A percentile compares a stretch with the other conserved stretches of the same genome.
phyloP scores from a whole-genome alignment of 441 rosid species.

The Mallotus japonicus region DNA sequence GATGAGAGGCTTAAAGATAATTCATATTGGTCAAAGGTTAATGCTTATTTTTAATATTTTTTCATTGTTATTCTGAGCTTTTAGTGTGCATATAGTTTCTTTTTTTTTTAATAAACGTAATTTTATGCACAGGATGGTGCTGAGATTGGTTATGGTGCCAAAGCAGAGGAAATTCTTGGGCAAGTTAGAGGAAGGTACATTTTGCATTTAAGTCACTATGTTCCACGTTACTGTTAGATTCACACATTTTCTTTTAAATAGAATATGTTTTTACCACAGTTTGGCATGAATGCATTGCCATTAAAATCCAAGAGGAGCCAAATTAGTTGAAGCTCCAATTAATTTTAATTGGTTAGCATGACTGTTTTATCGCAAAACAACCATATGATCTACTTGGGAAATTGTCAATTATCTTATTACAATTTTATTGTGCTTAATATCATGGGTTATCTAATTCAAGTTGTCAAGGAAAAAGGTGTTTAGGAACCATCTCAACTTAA shows the following conservation, averaged over 20 bases:
- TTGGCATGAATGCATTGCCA: background rate
- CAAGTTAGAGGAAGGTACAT: slow-evolving; percentile 93
- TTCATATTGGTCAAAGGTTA: slow-evolving; percentile 93
- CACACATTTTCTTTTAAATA: too few relatives aligned
- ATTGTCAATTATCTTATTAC: background rate
- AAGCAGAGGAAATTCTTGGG: slow-evolving; percentile 90
- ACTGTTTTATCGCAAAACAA: background rate
- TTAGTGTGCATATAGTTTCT: background rate
- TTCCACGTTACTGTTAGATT: background rate
- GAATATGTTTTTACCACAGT: background rate
- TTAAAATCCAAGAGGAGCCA: background rate
- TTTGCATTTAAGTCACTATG: background rate
- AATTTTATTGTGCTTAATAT: background rate
- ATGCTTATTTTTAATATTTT: background rate
- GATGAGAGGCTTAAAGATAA: slow-evolving; percentile 83
- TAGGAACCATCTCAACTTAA: background rate
- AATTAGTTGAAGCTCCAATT: background rate
- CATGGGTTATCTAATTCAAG: background rate
- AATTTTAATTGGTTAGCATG: background rate
- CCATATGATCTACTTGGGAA: background rate
- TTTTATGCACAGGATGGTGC: slow-evolving; percentile 64
- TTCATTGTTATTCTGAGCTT: background rate
- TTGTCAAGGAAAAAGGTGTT: background rate
- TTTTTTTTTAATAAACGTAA: background rate
- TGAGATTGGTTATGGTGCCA: slow-evolving; percentile 86